Base-by-base conservation (phyloP, 2,329 filamentous ascomycete species). In the Colletotrichum siamense region DNA sequence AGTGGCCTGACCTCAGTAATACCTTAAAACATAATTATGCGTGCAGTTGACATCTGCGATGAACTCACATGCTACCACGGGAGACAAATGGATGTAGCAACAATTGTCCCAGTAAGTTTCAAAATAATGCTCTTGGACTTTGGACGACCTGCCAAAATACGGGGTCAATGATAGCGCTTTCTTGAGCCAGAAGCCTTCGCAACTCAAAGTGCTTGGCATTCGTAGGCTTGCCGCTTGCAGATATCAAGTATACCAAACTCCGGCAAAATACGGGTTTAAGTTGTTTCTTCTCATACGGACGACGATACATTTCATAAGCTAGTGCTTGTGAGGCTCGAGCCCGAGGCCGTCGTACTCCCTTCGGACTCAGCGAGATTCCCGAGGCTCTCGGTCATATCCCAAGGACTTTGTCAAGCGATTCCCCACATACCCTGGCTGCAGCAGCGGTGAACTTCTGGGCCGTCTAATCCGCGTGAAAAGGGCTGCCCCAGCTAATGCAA, bases 1-100 rank as follows among this genome's bases (percentile, higher is more conserved):
- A 2, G 34, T 16, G 15, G 5, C 8, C 0, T 1, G 0, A 18
- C 34, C 15, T 2, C 15, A 39, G 34, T 39, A 16, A 0, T 39
- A 39, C 4, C 0, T 39, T 2, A 5, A 2, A 5, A 15, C 34
- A 39, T 16, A 26, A 26, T 26, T 26, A 18, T 16, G 34, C 34
- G 15, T 18, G 34, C 0, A 39, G 8, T 39, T 39, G 34, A 39
- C 15, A 39, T 8, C 2, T 39, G 34, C 0, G 34, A 39, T 0
- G 34, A 16, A 0, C 2, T 36, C 15, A 16, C 15, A 39, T 3
- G 15, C 34, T 39, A 39, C 15, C 0, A 39, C 15, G 0, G 34
- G 18, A 39, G 1, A 39, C 4, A 0, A 16, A 39, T 39, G 26
- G 5, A 26, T 26, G 26, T 16, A 39, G 34, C 1, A 4, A 18